These are phyloP conservation scores for Arabidopsis arenosa DNA, from an alignment of 345 rosid genomes.

Conservation along the genomic window DNA sequence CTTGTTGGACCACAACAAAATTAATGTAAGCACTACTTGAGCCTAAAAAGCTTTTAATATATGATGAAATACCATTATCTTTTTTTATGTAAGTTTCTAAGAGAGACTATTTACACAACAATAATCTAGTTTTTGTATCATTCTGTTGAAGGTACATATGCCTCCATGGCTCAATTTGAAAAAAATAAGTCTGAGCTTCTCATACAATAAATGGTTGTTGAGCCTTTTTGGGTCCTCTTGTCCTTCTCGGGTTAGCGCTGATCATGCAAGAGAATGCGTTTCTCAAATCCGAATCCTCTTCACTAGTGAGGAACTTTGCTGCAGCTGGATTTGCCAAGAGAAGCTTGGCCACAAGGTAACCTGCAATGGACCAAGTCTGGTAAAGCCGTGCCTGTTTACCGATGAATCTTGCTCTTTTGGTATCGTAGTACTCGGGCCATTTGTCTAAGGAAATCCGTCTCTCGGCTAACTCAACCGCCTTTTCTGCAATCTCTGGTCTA, in stretches of 20 bases:
- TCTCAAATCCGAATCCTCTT: slow-evolving; percentile 76
- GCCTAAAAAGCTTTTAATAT: neutral
- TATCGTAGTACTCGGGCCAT: slow-evolving; percentile 96
- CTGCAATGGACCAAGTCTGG: slow-evolving; percentile 95
- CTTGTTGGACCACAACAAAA: slow-evolving; percentile 30
- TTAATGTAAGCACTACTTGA: neutral
- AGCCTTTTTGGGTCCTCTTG: slow-evolving; percentile 56
- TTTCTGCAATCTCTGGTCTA: slow-evolving; percentile 82
- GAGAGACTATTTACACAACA: slow-evolving; percentile 34
- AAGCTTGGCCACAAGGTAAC: slow-evolving; percentile 85
- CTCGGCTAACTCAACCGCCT: slow-evolving; percentile 75
- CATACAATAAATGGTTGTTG: slow-evolving; percentile 64
- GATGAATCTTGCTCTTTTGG: slow-evolving; percentile 73
- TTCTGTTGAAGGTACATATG: slow-evolving; percentile 6
- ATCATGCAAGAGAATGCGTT: slow-evolving; percentile 70
- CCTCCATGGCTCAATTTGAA: slow-evolving; percentile 17
- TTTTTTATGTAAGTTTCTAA: neutral
- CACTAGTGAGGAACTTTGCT: slow-evolving; percentile 60
- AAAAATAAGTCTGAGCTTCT: slow-evolving; percentile 12
- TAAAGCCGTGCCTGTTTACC: slow-evolving; percentile 86
- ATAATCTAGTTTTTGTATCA: neutral
- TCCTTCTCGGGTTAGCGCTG: slow-evolving; percentile 72
- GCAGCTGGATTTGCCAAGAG: slow-evolving; percentile 73
- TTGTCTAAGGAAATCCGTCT: slow-evolving; percentile 69
- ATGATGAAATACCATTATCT: neutral